These are phyloP conservation scores for Paramecium octaurelia DNA, from an alignment of 73 alveolate genomes.

Conservation along the genomic window DNA sequence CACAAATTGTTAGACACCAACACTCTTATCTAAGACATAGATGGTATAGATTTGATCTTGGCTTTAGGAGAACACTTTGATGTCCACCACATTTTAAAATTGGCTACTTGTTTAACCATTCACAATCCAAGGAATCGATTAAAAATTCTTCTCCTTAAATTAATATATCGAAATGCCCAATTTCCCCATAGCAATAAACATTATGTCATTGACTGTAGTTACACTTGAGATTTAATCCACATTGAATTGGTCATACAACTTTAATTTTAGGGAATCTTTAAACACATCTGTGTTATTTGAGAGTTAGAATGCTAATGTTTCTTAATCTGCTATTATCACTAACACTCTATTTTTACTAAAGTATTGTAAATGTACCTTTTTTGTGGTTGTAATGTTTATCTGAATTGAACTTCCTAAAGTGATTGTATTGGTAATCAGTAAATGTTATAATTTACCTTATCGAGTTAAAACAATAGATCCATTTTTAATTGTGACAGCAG, in stretches of 20 bases:
- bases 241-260: neutral
- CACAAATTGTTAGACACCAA: neutral
- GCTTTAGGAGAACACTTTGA: neutral
- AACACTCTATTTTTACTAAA: neutral
- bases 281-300: neutral
- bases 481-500: neutral
- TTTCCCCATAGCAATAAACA: neutral
- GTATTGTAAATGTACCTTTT: neutral
- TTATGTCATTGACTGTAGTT: neutral
- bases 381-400: neutral
- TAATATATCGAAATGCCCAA: neutral
- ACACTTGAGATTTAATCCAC: neutral
- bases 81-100: neutral
- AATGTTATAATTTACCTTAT: neutral
- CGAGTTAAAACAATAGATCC: neutral
- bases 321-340: neutral
- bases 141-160: neutral
- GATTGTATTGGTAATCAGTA: neutral
- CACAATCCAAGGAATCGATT: neutral
- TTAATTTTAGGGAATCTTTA: neutral
- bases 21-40: neutral
- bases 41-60: neutral
- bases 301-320: neutral
- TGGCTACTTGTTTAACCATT: neutral
- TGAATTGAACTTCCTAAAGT: neutral